Evolutionary conservation across 805 yeast species (phyloP), one percentile per base, ranked within the genome.

Genomic region (Debaryomyces castellii): DNA sequence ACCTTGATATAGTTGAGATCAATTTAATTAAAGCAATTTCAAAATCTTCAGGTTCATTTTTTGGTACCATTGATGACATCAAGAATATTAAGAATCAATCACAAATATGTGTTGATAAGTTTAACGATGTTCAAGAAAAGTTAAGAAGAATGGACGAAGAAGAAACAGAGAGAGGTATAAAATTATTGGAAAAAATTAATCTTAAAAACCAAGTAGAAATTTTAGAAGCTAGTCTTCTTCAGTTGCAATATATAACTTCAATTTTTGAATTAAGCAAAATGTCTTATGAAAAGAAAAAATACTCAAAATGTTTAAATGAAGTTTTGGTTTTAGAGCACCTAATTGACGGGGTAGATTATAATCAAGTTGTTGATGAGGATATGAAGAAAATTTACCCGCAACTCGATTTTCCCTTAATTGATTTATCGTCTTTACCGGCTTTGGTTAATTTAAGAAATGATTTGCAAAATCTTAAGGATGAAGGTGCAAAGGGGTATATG

Each of bases 1-100:
- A 90, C 58, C 71, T 94, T 45, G 98, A 94, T 60, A 75, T 82
- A 0, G 89, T 92, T 1, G 99, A 92, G 64, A 73, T 87, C 30
- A 84, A 86, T 49, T 67, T 92, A 35, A 86, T 91, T 16, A 75
- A 80, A 33, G 96, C 90, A 63, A 89, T 94, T 25, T 85, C 96
- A 3, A 79, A 80, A 51, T 86, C 96, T 0, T 88, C 97, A 0
- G 81, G 82, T 43, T 83, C 91, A 6, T 92, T 94, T 59, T 90
- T 90, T 65, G 81, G 81, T 42, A 91, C 97, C 0, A 69, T 95
- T 44, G 88, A 83, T 44, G 96, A 89, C 51, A 77, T 94, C 46
- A 82, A 83, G 54, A 73, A 71, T 6, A 82, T 91, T 28, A 79
- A 83, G 40, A 58, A 63, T 1, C 79, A 78, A 50, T 80, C 91